phyloP scores from a whole-genome alignment of 495 filamentous ascomycete species.

The Penicillium soppii region DNA sequence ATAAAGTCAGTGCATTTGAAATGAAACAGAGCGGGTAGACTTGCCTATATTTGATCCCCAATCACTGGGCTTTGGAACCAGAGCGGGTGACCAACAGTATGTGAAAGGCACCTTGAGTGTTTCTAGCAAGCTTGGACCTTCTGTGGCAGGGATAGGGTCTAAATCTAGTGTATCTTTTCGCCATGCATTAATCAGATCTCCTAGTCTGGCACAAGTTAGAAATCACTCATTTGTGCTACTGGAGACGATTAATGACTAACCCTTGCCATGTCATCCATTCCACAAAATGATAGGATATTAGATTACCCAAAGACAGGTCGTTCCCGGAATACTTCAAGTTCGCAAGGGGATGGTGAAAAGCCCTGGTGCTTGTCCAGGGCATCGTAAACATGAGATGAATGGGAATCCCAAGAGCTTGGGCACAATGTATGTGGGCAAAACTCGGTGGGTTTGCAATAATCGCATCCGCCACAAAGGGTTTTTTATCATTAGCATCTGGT shows the following conservation, averaged over 20 bases:
- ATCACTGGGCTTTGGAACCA: conserved; percentile 12
- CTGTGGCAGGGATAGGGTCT: conserved; percentile 2
- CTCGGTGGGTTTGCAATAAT: conserved; percentile 63
- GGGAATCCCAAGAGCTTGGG: conserved; percentile 55
- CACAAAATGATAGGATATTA: conserved; percentile 66
- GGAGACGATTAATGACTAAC: no score
- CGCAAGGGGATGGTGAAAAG: conserved; percentile 52
- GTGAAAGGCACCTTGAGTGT: conserved; percentile 11
- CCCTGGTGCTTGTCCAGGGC: conserved; percentile 49
- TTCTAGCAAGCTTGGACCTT: conserved; percentile 4
- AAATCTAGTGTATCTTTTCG: conserved; percentile 13
- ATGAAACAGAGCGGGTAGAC: neutral
- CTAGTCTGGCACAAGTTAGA: conserved; percentile 3
- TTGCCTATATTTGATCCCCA: conserved; percentile 9
- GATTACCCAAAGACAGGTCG: conserved; percentile 57
- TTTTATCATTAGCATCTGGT: conserved; percentile 3
- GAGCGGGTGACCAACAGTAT: conserved; percentile 15
- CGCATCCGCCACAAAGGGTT: conserved; percentile 57
- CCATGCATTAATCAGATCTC: conserved; percentile 13
- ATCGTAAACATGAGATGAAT: conserved; percentile 64
- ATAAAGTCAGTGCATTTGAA: neutral
- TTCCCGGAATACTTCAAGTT: conserved; percentile 48
- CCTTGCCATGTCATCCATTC: conserved; percentile 70
- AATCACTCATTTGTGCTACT: neutral
- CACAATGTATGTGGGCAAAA: conserved; percentile 61